These are phyloP conservation scores for Barnettozyma sp. DNA, from an alignment of 805 yeast species.

Conservation along the genomic window DNA sequence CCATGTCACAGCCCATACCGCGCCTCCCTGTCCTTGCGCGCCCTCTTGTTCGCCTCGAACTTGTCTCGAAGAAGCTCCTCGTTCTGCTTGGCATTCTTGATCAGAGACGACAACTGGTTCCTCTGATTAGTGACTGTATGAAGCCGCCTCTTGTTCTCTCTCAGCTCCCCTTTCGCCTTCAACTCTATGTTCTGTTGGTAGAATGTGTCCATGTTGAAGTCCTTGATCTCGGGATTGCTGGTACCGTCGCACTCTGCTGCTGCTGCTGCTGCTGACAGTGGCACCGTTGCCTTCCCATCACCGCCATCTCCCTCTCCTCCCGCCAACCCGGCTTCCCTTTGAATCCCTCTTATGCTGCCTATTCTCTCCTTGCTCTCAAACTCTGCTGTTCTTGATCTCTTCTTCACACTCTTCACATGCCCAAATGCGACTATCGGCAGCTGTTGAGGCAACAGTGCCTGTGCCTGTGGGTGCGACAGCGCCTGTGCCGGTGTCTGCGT, in stretches of 20 bases:
- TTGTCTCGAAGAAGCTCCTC: slow-evolving; percentile 21
- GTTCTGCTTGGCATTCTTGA: slow-evolving; percentile 24
- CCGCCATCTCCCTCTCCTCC: slow-evolving; percentile 7
- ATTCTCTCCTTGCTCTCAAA: neutral
- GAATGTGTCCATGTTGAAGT: slow-evolving; percentile 19
- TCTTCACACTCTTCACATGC: slow-evolving; percentile 1
- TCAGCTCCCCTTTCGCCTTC: slow-evolving; percentile 18
- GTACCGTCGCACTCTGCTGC: neutral
- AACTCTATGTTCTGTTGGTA: slow-evolving; percentile 20
- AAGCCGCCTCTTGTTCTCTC: slow-evolving; percentile 20
- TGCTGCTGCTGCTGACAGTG: neutral
- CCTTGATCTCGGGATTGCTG: slow-evolving; percentile 10
- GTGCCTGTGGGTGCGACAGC: slow-evolving; percentile 3
- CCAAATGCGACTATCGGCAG: slow-evolving; percentile 3
- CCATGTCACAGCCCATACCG: slow-evolving; percentile 21
- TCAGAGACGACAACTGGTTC: slow-evolving; percentile 23
- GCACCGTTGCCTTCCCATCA: too few species aligned
- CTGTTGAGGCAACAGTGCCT: neutral
- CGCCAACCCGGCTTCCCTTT: neutral
- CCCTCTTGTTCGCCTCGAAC: slow-evolving; percentile 19
- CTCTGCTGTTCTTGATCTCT: neutral
- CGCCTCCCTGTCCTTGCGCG: slow-evolving; percentile 18
- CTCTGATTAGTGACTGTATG: slow-evolving; percentile 18
- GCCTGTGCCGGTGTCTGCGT: neutral
- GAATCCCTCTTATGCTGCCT: too few species aligned